Conservation (phyloP, 2,329 filamentous ascomycete genomes). For the Tolypocladium cylindrosporum region DNA sequence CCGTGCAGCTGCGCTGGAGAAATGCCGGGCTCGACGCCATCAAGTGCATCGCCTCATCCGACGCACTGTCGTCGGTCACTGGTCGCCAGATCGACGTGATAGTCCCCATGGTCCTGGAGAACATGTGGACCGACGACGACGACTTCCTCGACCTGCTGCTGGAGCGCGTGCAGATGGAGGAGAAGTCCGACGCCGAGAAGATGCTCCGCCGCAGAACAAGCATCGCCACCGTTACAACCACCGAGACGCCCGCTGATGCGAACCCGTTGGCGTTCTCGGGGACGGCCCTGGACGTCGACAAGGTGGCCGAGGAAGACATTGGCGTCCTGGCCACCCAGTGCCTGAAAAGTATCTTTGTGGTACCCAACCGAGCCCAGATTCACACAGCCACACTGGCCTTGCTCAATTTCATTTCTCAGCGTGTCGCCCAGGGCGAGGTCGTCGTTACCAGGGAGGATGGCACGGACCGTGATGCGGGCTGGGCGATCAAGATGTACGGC, state of each 20-base stretch:
- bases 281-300: slow-evolving; percentile 79
- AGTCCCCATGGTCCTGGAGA: slow-evolving; percentile 77
- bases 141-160: slow-evolving; percentile 60
- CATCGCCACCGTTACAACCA: slow-evolving; percentile 62
- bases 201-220: slow-evolving; percentile 62
- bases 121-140: slow-evolving; percentile 67
- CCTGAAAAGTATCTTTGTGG: slow-evolving; percentile 74
- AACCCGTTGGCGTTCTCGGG: slow-evolving; percentile 66
- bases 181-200: slow-evolving; percentile 57
- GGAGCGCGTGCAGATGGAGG: slow-evolving; percentile 55
- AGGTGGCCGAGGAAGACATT: slow-evolving; percentile 80
- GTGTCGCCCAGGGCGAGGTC: slow-evolving; percentile 39
- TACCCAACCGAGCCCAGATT: slow-evolving; percentile 74
- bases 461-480: slow-evolving; percentile 45
- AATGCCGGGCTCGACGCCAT: slow-evolving; percentile 68
- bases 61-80: slow-evolving; percentile 65
- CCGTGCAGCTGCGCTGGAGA: slow-evolving; percentile 70
- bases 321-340: slow-evolving; percentile 77
- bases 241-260: slow-evolving; percentile 50
- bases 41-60: slow-evolving; percentile 69
- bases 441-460: slow-evolving; percentile 39
- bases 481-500: slow-evolving; percentile 75
- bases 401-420: slow-evolving; percentile 62
- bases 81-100: slow-evolving; percentile 68
- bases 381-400: slow-evolving; percentile 65